Evolutionary conservation across 2,329 filamentous ascomycete species (phyloP), one percentile per base, ranked within the genome.

Genomic region (Blastomyces parvus): DNA sequence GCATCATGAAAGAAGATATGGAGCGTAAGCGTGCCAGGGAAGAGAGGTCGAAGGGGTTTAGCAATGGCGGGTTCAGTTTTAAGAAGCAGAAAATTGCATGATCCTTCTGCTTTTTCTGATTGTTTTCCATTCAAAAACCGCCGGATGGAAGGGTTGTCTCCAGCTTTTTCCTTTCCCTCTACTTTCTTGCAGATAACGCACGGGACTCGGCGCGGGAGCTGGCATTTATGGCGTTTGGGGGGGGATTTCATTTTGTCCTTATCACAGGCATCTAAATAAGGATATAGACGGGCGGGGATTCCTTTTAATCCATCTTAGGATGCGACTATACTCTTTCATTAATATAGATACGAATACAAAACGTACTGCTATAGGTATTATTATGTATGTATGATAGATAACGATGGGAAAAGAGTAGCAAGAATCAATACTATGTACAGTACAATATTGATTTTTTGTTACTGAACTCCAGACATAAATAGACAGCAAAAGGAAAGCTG

Each of bases 1-100:
- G 63, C 42, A 61, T 67, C 4, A 67, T 67, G 56, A 64, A 67
- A 52, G 65, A 63, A 38, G 66, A 67, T 59, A 66, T 66, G 65
- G 65, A 67, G 59, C 62, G 63, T 36, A 67, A 67, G 58, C 59
- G 65, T 9, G 59, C 60, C 27, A 59, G 62, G 33, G 64, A 61
- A 25, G 55, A 33, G 14, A 53, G 36, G 14, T 5, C 22, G 1
- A 42, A 59, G 25, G 57, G 40, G 27, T 46, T 44, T 46, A 46
- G 42, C 17, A 59, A 58, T 25, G 25, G n/a, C 11, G 58, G 42
- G 11, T 50, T 59, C 36, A 61, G 48, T 58, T 62, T 61, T 40
- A 67, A 65, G 36, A 60, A 62, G 19, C 64, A 64, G 61, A 67
- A 61, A 55, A 63, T 66, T 53, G 58, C 57, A 17, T 67, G 38